phyloP scores from a whole-genome alignment of 331 rosid genomes.

The Dryas integrifolia region DNA sequence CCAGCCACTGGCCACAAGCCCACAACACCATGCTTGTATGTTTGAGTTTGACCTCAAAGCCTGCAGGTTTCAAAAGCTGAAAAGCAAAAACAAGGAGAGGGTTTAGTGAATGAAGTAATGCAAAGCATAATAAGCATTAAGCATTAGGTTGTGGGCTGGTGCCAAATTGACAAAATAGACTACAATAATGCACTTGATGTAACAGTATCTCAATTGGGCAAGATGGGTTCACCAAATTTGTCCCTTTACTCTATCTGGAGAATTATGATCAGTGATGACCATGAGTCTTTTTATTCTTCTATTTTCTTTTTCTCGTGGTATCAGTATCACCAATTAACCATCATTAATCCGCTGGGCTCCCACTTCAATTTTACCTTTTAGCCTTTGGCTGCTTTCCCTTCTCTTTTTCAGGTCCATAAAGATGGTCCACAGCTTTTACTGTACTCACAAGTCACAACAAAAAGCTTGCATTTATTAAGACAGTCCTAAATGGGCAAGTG shows the following conservation, averaged over 20 bases:
- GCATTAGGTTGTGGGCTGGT: background rate
- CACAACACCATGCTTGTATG: background rate
- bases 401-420: constrained; percentile 32
- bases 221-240: too few species aligned
- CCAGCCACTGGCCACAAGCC: background rate
- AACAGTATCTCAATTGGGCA: too few species aligned
- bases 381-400: background rate
- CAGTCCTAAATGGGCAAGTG: constrained; percentile 29
- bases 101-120: background rate
- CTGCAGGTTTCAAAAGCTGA: background rate
- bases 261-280: too few species aligned
- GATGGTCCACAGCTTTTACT: constrained; percentile 41
- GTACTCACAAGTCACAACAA: constrained; percentile 23
- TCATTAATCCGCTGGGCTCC: background rate
- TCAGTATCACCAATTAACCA: background rate
- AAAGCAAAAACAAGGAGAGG: background rate
- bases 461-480: constrained; percentile 14
- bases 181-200: too few species aligned
- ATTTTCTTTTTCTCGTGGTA: background rate
- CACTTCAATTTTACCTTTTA: background rate
- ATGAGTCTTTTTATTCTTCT: too few species aligned
- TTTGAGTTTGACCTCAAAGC: background rate
- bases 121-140: background rate
- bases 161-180: too few species aligned
- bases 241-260: too few species aligned